These are phyloP conservation scores for Amaranthus cruentus DNA, from an alignment of 148 eudicot species.

Conservation along the genomic window DNA sequence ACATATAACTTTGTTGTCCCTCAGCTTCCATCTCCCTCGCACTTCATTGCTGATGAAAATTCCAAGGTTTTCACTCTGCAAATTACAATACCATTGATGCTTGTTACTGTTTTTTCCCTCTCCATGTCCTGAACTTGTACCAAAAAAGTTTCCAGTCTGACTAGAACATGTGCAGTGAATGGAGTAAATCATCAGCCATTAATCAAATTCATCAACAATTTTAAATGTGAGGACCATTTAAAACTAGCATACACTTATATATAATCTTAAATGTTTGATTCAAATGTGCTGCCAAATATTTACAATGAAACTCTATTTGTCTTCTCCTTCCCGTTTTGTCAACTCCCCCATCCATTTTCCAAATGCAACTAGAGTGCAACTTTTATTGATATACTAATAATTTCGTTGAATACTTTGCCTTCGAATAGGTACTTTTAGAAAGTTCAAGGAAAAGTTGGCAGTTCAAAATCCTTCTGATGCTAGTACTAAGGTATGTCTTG, in stretches of 20 bases:
- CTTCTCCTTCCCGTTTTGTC: neutral
- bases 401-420: slow-evolving; percentile 5
- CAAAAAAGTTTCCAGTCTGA: neutral
- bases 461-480: slow-evolving; percentile 51
- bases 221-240: neutral
- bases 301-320: neutral
- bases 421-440: slow-evolving; percentile 71
- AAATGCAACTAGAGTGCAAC: neutral
- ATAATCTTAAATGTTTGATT: neutral
- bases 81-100: too few species aligned
- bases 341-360: neutral
- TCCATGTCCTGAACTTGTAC: too few species aligned
- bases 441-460: slow-evolving; percentile 74
- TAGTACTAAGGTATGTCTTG: slow-evolving; percentile 50
- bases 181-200: neutral
- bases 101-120: too few species aligned
- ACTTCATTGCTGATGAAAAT: too few species aligned
- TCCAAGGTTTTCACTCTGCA: too few species aligned
- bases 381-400: neutral
- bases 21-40: too few species aligned
- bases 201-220: neutral
- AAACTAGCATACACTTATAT: neutral
- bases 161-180: neutral
- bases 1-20: too few species aligned
- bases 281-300: neutral